A percentile compares a stretch with the other conserved stretches of the same genome.
phyloP scores from a whole-genome alignment of 2,329 filamentous ascomycete genomes.

The Calonectria naviculata region DNA sequence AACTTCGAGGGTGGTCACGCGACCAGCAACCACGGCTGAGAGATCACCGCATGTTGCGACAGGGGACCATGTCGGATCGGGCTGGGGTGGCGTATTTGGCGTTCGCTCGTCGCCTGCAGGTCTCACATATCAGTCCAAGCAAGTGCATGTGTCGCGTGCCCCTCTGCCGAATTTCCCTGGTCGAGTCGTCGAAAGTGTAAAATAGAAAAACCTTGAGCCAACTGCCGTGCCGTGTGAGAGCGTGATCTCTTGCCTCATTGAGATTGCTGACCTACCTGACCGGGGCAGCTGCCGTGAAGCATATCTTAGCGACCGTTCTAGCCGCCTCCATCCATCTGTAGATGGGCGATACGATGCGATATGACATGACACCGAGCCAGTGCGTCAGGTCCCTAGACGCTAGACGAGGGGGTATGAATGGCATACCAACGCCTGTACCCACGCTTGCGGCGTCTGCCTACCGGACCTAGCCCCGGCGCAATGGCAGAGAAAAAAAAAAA shows the following conservation, averaged over 20 bases:
- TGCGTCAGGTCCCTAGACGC: neutral
- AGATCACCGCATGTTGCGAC: neutral
- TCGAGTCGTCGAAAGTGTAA: neutral
- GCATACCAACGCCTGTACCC: neutral
- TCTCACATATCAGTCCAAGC: neutral
- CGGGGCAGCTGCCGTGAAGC: neutral
- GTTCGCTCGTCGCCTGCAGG: constrained; percentile 10
- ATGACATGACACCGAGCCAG: neutral
- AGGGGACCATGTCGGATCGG: neutral
- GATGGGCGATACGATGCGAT: neutral
- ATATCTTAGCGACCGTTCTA: neutral
- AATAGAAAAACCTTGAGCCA: neutral
- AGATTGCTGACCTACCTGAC: neutral
- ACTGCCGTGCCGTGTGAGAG: neutral
- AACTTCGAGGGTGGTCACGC: constrained; percentile 3
- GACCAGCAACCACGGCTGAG: constrained; percentile 1
- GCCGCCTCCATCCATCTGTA: neutral
- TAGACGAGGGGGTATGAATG: neutral
- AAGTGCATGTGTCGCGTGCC: neutral
- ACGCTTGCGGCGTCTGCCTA: neutral
- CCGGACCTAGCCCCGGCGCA: neutral
- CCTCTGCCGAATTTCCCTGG: neutral
- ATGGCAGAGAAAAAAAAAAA: no score
- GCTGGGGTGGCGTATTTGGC: neutral
- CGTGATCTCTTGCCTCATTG: constrained; percentile 6